Conservation (phyloP, 208 protist species). For the Leishmania major region DNA sequence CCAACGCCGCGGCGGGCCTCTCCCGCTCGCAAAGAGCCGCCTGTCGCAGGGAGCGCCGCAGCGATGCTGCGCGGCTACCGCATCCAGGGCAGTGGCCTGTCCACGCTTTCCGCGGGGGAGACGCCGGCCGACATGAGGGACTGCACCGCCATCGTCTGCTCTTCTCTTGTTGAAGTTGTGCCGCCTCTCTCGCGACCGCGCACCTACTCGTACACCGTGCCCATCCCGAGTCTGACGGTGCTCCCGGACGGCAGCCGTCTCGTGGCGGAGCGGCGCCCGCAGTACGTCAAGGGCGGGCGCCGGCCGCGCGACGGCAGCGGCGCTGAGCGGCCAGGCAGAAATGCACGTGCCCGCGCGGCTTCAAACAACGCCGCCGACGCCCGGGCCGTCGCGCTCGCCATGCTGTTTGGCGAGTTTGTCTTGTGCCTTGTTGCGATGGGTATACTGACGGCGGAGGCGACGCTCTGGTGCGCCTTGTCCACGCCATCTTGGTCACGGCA, state of each 20-base stretch:
- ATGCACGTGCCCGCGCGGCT: neutral
- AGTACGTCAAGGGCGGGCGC: neutral
- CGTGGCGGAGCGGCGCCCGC: constrained; percentile 3
- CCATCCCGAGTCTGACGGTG: constrained; percentile 41
- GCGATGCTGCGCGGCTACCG: constrained; percentile 13
- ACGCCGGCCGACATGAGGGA: constrained; percentile 11
- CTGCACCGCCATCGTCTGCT: constrained; percentile 25
- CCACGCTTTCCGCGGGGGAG: constrained; percentile 19
- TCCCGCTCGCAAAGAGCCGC: neutral
- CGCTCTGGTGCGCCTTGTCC: constrained; percentile 15
- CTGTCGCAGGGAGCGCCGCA: neutral
- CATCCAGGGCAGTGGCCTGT: constrained; percentile 50
- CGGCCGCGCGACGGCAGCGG: constrained; percentile 2
- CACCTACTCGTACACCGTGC: constrained; percentile 62
- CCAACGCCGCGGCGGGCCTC: neutral
- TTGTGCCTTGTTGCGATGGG: constrained; percentile 10
- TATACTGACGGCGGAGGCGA: constrained; percentile 23
- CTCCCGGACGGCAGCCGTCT: constrained; percentile 34
- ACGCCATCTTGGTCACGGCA: neutral
- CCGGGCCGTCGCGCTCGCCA: neutral
- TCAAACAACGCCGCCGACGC: neutral
- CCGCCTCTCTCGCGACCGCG: constrained; percentile 50
- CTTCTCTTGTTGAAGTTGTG: constrained; percentile 37
- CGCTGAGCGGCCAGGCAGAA: neutral
- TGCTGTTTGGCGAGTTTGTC: constrained; percentile 45